phyloP scores from a whole-genome alignment of 2,329 filamentous ascomycete genomes.

The Paecilomyces fulvus region DNA sequence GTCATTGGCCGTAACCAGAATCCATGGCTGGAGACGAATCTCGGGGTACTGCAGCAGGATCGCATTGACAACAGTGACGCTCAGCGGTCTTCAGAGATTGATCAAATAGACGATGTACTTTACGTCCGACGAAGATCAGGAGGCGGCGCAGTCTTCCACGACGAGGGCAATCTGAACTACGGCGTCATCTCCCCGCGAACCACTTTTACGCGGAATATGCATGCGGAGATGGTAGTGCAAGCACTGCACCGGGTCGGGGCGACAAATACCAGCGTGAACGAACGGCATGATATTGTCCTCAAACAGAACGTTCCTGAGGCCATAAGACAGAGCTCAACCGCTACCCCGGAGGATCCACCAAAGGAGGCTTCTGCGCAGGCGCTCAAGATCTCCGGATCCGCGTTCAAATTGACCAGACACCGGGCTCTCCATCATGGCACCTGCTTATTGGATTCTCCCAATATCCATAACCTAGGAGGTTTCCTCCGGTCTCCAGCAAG shows the following conservation, averaged over 20 bases:
- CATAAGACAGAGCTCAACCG: conserved; percentile 23
- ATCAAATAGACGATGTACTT: conserved; percentile 33
- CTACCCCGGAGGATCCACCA: conserved; percentile 37
- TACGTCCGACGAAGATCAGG: conserved; percentile 80
- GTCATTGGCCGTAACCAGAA: conserved; percentile 97
- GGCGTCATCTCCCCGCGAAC: conserved; percentile 75
- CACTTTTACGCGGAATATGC: conserved; percentile 71
- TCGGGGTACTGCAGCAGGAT: conserved; percentile 50
- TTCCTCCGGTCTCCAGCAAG: conserved; percentile 73
- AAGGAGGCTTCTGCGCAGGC: conserved; percentile 27
- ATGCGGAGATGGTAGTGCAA: conserved; percentile 89
- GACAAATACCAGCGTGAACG: conserved; percentile 65
- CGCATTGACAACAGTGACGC: conserved; percentile 10
- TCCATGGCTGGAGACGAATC: conserved; percentile 85
- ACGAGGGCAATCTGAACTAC: conserved; percentile 89
- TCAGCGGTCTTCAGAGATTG: conserved; percentile 5
- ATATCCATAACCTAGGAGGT: conserved; percentile 59
- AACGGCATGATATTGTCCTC: conserved; percentile 86
- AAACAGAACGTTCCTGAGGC: conserved; percentile 3
- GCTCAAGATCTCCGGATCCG: conserved; percentile 85
- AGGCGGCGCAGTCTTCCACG: conserved; percentile 91
- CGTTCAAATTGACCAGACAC: conserved; percentile 79
- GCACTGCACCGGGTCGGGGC: conserved; percentile 51
- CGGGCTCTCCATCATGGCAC: conserved; percentile 90
- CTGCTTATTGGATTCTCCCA: conserved; percentile 69